Conservation (phyloP, 768 basidiomycete species). For the Gymnopilus junonius region DNA sequence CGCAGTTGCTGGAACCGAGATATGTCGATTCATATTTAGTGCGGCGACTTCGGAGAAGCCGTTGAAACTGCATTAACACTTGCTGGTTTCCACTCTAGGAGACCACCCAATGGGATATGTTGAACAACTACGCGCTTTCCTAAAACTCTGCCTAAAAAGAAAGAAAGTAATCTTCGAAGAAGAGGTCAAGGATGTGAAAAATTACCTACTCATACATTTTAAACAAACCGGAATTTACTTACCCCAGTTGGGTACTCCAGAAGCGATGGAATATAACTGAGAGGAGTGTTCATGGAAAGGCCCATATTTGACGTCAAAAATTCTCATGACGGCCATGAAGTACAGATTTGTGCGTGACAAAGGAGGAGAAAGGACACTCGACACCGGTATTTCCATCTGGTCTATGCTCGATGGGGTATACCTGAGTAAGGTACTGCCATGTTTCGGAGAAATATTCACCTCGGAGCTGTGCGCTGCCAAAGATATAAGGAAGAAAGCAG, state of each 20-base stretch:
- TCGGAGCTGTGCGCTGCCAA: conserved; percentile 89
- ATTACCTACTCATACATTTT: conserved; percentile 90
- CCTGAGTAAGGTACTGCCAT: conserved; percentile 11
- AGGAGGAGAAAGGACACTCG: conserved; percentile 60
- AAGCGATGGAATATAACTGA: conserved; percentile 84
- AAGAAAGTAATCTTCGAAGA: neutral
- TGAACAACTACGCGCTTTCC: conserved; percentile 97
- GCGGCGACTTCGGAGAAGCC: neutral
- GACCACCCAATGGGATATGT: conserved; percentile 84
- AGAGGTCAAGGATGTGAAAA: neutral
- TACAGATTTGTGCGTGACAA: conserved; percentile 77
- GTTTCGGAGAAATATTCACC: conserved; percentile 42
- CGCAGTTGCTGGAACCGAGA: neutral
- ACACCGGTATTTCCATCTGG: conserved; percentile 66
- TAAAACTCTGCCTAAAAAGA: conserved; percentile 73
- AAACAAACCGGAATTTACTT: conserved; percentile 91
- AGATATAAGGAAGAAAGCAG: conserved; percentile 85
- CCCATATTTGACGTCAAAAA: conserved; percentile 80
- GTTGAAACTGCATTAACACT: neutral
- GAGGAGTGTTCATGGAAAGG: conserved; percentile 95
- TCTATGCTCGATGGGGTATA: conserved; percentile 40
- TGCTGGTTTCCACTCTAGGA: conserved; percentile 65
- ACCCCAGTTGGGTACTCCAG: conserved; percentile 86
- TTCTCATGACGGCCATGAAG: conserved; percentile 76
- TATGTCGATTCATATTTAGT: neutral